Percentiles rank a stretch among this genome's conserved stretches.
These are phyloP conservation scores for Austropuccinia psidii DNA, from an alignment of 1,284 basidiomycete species.

Conservation along the genomic window DNA sequence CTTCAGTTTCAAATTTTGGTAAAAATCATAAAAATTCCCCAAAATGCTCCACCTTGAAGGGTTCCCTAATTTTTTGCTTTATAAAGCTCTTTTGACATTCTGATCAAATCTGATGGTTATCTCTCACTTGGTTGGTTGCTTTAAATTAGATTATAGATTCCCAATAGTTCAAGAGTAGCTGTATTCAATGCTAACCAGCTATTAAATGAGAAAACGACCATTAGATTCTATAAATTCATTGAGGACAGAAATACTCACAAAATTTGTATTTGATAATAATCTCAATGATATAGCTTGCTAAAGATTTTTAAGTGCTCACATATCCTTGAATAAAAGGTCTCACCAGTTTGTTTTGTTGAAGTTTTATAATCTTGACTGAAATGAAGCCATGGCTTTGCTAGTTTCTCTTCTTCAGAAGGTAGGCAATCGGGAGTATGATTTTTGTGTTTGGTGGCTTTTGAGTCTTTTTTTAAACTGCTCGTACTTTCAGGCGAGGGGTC, in stretches of 20 bases:
- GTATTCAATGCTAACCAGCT: no score
- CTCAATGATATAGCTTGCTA: neutral
- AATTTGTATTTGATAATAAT: neutral
- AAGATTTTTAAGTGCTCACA: neutral
- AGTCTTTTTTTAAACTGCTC: no score
- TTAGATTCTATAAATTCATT: neutral
- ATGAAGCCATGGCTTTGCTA: slow-evolving; percentile 5
- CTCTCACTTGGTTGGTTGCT: no score
- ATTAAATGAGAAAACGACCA: no score
- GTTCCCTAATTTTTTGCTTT: neutral
- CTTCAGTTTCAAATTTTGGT: neutral
- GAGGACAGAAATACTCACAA: neutral
- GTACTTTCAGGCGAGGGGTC: no score
- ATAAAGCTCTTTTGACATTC: neutral
- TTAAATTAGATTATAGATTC: no score
- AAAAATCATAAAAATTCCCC: neutral
- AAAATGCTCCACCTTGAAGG: neutral
- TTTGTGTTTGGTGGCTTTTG: no score
- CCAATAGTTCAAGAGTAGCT: no score
- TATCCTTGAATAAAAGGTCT: neutral
- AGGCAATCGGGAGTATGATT: neutral
- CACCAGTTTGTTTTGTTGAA: neutral
- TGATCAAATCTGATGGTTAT: no score
- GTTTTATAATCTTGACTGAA: neutral
- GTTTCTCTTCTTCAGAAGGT: neutral